phyloP scores from a whole-genome alignment of 345 rosid species.

The Moricandia moricandioides region DNA sequence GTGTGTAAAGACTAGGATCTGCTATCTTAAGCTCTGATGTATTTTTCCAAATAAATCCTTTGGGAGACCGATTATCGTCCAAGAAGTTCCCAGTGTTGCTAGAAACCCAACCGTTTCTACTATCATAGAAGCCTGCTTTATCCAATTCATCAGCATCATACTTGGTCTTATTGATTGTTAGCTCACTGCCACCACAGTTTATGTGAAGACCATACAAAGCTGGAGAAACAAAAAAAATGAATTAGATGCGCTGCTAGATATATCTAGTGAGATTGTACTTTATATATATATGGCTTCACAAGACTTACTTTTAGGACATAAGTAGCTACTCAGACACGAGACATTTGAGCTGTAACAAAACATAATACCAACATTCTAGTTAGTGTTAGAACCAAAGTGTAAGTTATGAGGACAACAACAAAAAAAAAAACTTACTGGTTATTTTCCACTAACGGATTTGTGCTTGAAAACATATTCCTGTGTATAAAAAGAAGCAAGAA shows the following conservation, averaged over 20 bases:
- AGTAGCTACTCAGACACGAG: not conserved
- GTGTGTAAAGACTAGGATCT: conserved; percentile 38
- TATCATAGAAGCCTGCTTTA: conserved; percentile 14
- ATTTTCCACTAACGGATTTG: conserved; percentile 43
- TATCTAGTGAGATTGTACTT: not conserved
- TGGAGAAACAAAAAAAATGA: conserved; percentile 23
- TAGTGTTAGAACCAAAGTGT: not conserved
- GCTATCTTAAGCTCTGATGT: conserved; percentile 19
- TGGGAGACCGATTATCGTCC: conserved; percentile 47
- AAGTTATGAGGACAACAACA: not conserved
- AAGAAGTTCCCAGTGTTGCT: conserved; percentile 63
- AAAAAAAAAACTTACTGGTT: conserved; percentile 40
- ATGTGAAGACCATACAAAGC: conserved; percentile 49
- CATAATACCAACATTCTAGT: not conserved
- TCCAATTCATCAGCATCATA: conserved; percentile 51
- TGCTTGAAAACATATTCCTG: conserved; percentile 56
- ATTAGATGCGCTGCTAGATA: not conserved
- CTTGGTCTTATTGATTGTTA: conserved; percentile 33
- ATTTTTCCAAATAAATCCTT: conserved; percentile 18
- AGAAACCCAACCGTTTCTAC: conserved; percentile 49
- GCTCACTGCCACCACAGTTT: conserved; percentile 59
- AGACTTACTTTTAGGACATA: conserved; percentile 34
- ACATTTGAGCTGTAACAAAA: conserved; percentile 20
- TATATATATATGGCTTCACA: conserved; percentile 13
- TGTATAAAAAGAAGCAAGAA: not conserved